A percentile compares a stretch with the other conserved stretches of the same genome.
Evolutionary conservation across 2,329 filamentous ascomycete genomes (phyloP).

Genomic region (Hypoxylon sp.): DNA sequence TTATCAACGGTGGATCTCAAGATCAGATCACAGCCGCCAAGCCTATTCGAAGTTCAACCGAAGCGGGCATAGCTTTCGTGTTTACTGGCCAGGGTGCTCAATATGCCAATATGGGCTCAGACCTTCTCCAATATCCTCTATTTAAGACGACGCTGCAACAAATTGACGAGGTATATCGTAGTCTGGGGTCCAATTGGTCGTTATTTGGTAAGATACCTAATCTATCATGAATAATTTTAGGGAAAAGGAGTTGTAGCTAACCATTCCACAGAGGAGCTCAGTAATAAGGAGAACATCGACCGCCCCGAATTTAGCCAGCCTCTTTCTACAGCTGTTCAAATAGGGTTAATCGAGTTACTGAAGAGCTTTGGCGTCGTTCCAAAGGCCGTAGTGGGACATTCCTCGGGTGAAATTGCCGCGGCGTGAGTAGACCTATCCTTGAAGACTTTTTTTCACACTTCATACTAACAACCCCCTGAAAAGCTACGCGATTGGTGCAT

Average conservation of each 20-base stretch:
- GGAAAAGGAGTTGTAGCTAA: constrained; percentile 15
- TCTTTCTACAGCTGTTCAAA: constrained; percentile 54
- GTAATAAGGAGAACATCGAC: constrained; percentile 47
- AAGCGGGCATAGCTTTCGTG: constrained; percentile 49
- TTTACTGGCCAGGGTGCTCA: constrained; percentile 55
- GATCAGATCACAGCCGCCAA: constrained; percentile 27
- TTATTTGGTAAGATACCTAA: constrained; percentile 48
- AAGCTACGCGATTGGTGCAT: constrained; percentile 49
- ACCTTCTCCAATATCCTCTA: constrained; percentile 49
- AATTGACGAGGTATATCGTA: constrained; percentile 39
- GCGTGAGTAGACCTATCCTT: constrained; percentile 49
- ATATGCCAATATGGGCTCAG: constrained; percentile 50
- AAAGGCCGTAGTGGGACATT: constrained; percentile 55
- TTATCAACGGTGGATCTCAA: constrained; percentile 33
- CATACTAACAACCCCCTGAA: constrained; percentile 14
- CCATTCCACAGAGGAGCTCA: constrained; percentile 42
- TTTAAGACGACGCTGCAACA: constrained; percentile 43
- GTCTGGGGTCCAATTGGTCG: constrained; percentile 50
- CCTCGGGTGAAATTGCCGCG: constrained; percentile 58
- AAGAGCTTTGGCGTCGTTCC: constrained; percentile 50
- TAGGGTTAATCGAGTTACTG: constrained; percentile 56
- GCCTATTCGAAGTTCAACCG: constrained; percentile 43
- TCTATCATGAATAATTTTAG: no score
- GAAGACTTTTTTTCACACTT: background rate
- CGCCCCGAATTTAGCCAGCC: constrained; percentile 53